A percentile compares a stretch with the other conserved stretches of the same genome.
phyloP scores from a whole-genome alignment of 768 basidiomycete species.

The Amanita molliuscula region DNA sequence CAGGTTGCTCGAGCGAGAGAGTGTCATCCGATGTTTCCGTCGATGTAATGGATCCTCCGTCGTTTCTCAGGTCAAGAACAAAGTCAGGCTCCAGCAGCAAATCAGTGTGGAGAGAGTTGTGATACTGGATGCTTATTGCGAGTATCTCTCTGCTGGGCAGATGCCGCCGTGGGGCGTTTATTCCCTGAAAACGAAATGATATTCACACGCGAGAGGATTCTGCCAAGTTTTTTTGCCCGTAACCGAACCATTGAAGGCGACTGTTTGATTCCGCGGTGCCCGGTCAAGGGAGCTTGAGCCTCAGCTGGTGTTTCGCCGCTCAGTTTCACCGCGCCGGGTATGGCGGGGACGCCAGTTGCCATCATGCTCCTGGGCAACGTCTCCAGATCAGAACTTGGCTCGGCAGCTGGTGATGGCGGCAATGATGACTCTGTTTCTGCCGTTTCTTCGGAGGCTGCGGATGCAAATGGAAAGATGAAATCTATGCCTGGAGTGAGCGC shows the following conservation, averaged over 20 bases:
- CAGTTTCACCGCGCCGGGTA: no score
- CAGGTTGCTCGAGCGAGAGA: neutral
- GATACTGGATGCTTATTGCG: neutral
- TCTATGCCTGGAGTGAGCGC: constrained; percentile 10
- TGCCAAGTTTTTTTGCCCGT: neutral
- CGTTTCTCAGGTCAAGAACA: neutral
- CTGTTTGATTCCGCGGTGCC: neutral
- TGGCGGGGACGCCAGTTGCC: no score
- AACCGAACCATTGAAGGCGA: neutral
- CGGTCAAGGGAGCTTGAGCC: neutral
- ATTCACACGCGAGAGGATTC: neutral
- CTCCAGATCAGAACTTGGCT: neutral
- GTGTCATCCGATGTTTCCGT: neutral
- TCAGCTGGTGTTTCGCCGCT: no score
- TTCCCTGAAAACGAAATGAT: neutral
- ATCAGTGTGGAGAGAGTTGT: neutral
- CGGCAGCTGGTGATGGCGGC: neutral
- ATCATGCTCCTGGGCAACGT: no score
- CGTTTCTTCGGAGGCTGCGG: neutral
- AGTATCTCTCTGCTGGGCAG: neutral
- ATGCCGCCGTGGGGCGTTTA: neutral
- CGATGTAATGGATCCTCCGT: neutral
- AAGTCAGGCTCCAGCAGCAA: neutral
- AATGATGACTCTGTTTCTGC: neutral
- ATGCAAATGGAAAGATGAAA: neutral